Conservation (phyloP, 176 grass and related monocot species). For the Sorghum bicolor region Sorghum_bicolor_NCBIv3 NC_012871.2:77085501-77086000, state of each 20-base stretch:
- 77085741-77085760: not conserved
- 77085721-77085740: not conserved
- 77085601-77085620: not conserved
- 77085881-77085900: not conserved
- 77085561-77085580: not conserved
- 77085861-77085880: conserved; percentile 30
- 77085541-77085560: not conserved
- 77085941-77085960: conserved; percentile 76
- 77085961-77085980: conserved; percentile 79
- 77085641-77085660: not conserved
- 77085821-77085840: not conserved
- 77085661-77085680: no score
- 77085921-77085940: conserved; percentile 46
- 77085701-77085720: not conserved
- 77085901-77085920: not conserved
- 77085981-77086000: conserved; percentile 72
- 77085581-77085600: not conserved
- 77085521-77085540: no score
- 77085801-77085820: not conserved
- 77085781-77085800: no score
- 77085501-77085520: no score
- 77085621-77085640: not conserved
- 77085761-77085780: no score
- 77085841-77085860: not conserved
- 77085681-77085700: not conserved